A percentile compares a stretch with the other conserved stretches of the same genome.
These are phyloP conservation scores for Boletus sp. DNA, from an alignment of 768 basidiomycete species.

Conservation along the genomic window DNA sequence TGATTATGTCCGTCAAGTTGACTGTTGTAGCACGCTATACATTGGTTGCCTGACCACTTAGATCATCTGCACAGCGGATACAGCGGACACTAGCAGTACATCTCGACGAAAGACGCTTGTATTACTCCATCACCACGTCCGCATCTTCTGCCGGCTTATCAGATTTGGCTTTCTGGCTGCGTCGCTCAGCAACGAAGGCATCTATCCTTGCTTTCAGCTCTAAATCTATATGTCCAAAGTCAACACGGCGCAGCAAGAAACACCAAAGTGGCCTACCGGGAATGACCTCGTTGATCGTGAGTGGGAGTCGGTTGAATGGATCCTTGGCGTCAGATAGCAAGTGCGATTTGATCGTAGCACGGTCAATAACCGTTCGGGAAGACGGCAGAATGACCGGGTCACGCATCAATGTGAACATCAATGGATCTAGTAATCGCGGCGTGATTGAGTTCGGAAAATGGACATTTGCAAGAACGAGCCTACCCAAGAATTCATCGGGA, in stretches of 20 bases:
- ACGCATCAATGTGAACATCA: slow-evolving; percentile 91
- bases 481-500: slow-evolving; percentile 94
- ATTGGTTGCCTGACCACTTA: background rate
- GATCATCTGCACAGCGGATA: slow-evolving; percentile 4
- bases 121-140: slow-evolving; percentile 28
- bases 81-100: slow-evolving; percentile 6
- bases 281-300: slow-evolving; percentile 74
- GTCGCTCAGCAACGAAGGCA: slow-evolving; percentile 60
- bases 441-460: background rate
- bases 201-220: slow-evolving; percentile 77
- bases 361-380: slow-evolving; percentile 75
- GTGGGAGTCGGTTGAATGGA: slow-evolving; percentile 90
- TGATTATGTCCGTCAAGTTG: background rate
- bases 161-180: slow-evolving; percentile 32
- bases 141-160: slow-evolving; percentile 26
- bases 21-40: background rate
- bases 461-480: slow-evolving; percentile 21
- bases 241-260: background rate
- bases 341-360: slow-evolving; percentile 92
- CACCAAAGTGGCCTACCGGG: slow-evolving; percentile 52
- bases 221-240: slow-evolving; percentile 40
- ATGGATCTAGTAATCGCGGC: slow-evolving; percentile 56
- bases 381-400: slow-evolving; percentile 91
- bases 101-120: background rate
- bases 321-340: slow-evolving; percentile 87